A percentile compares a stretch with the other conserved stretches of the same genome.
phyloP scores from a whole-genome alignment of 306 rosid genomes.

The Rubus idaeus region DNA sequence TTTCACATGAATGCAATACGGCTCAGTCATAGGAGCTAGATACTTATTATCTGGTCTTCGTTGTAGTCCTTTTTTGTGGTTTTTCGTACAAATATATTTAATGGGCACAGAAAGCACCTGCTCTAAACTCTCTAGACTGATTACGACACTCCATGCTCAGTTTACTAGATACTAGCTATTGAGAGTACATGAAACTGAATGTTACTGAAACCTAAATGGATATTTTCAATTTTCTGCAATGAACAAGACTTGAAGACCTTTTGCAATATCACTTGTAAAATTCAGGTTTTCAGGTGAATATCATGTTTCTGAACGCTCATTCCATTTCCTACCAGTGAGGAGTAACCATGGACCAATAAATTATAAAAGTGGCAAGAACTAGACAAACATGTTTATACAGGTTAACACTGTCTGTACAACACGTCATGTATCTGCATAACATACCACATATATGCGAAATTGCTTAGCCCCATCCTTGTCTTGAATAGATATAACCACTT shows the following conservation, averaged over 20 bases:
- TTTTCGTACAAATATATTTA: not conserved
- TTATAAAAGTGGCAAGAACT: not conserved
- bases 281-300: not conserved
- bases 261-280: not conserved
- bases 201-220: not conserved
- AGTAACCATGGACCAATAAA: not conserved
- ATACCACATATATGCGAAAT: conserved; percentile 74
- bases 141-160: not conserved
- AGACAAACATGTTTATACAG: not conserved
- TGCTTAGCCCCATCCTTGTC: conserved; percentile 71
- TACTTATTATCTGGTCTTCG: not conserved
- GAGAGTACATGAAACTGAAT: not conserved
- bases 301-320: not conserved
- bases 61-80: not conserved
- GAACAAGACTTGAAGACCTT: not conserved
- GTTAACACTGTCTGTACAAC: not conserved
- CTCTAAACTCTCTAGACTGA: not conserved
- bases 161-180: not conserved
- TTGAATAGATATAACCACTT: conserved; percentile 72
- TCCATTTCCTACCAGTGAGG: not conserved
- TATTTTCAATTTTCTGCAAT: not conserved
- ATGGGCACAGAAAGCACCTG: not conserved
- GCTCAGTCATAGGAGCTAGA: not conserved
- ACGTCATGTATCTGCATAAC: not conserved
- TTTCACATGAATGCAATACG: not conserved